These are phyloP conservation scores for Odontarrhena argentea DNA, from an alignment of 345 rosid species.

Conservation along the genomic window DNA sequence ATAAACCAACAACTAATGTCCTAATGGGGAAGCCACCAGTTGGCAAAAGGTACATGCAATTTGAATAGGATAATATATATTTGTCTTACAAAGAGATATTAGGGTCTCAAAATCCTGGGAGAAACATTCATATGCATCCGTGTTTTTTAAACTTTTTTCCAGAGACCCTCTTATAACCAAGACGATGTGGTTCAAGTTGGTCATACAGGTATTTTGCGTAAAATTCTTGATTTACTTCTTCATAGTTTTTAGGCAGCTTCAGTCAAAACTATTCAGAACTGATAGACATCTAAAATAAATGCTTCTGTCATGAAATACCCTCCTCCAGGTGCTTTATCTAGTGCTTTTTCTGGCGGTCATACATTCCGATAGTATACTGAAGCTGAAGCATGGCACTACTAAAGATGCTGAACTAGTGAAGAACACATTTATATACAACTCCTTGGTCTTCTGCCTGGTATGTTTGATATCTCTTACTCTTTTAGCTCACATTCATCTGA, in stretches of 20 bases:
- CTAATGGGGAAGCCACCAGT: slow-evolving; percentile 81
- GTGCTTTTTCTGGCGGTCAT: slow-evolving; percentile 60
- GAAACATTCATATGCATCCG: neutral
- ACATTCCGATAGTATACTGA: slow-evolving; percentile 50
- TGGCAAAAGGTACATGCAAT: slow-evolving; percentile 62
- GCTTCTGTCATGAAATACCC: slow-evolving; percentile 17
- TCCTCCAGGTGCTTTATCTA: slow-evolving; percentile 65
- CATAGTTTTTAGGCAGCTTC: neutral
- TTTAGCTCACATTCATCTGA: neutral
- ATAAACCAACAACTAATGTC: slow-evolving; percentile 71
- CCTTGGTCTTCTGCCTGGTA: slow-evolving; percentile 78
- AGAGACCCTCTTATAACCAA: slow-evolving; percentile 87
- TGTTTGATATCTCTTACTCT: slow-evolving; percentile 13
- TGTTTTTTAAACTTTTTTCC: slow-evolving; percentile 2
- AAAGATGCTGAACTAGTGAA: slow-evolving; percentile 52
- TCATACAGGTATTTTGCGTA: slow-evolving; percentile 56
- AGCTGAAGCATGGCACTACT: slow-evolving; percentile 42
- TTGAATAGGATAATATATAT: neutral
- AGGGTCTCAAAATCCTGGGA: neutral
- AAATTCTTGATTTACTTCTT: neutral
- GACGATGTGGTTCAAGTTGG: slow-evolving; percentile 80
- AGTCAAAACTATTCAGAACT: neutral
- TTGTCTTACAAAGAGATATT: too few relatives aligned
- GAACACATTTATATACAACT: slow-evolving; percentile 72
- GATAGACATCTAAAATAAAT: neutral